phyloP scores from a whole-genome alignment of 2,329 filamentous ascomycete species.

The Xylariaceae sp. region DNA sequence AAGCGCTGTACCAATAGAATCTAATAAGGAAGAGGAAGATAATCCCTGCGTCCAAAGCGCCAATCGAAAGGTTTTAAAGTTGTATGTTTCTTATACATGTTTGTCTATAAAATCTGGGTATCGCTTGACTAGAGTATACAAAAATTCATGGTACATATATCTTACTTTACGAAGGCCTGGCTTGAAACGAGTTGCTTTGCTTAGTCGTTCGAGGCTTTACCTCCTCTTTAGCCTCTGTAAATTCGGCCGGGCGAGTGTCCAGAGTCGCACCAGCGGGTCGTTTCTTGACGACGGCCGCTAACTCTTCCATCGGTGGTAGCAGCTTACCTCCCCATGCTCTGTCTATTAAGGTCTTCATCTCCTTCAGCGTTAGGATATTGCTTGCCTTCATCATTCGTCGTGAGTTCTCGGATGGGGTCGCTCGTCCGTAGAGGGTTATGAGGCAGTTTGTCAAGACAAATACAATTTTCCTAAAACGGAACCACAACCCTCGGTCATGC shows the following conservation, averaged over 20 bases:
- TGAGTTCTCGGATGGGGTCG: slow-evolving; percentile 25
- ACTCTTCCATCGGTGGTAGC: slow-evolving; percentile 39
- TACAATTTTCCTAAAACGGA: slow-evolving; percentile 34
- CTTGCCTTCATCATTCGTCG: slow-evolving; percentile 31
- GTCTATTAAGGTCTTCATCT: slow-evolving; percentile 48
- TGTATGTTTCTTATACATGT: slow-evolving; percentile 18
- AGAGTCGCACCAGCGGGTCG: slow-evolving; percentile 20
- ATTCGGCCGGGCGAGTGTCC: background rate
- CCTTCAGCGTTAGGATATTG: slow-evolving; percentile 41
- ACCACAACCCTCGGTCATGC: slow-evolving; percentile 40
- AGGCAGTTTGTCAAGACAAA: slow-evolving; percentile 42
- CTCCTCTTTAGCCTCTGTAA: background rate
- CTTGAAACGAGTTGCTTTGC: background rate
- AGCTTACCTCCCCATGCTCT: slow-evolving; percentile 46
- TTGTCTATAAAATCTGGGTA: slow-evolving; percentile 14
- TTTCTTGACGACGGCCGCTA: slow-evolving; percentile 38
- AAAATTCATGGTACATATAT: background rate
- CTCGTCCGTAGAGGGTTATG: slow-evolving; percentile 44
- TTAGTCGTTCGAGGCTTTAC: background rate
- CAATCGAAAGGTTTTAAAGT: background rate
- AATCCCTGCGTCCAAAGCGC: background rate
- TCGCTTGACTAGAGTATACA: slow-evolving; percentile 12
- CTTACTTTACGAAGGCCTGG: background rate
- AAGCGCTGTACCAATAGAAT: slow-evolving; percentile 30
- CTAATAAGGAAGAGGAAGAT: slow-evolving; percentile 27